Conservation (phyloP, 1,284 basidiomycete species). For the Pseudozyma sp. region DNA sequence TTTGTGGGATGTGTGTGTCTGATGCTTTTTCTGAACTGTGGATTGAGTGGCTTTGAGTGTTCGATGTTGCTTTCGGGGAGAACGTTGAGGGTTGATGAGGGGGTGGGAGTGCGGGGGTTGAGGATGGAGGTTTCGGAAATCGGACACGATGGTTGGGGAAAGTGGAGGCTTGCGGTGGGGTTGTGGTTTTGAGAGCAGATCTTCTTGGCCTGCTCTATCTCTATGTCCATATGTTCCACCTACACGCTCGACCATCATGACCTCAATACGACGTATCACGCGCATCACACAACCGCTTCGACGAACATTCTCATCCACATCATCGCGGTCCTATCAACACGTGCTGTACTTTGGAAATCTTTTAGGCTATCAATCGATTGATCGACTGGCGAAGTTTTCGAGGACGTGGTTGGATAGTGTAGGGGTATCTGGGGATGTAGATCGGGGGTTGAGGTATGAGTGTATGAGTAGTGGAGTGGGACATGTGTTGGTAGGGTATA, state of each 20-base stretch:
- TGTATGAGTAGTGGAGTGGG: neutral
- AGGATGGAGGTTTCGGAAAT: too few relatives aligned
- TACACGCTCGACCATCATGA: neutral
- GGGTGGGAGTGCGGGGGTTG: too few relatives aligned
- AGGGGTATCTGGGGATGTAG: conserved; percentile 16
- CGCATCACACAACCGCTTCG: neutral
- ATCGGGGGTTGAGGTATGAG: conserved; percentile 18
- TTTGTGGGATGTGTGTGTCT: too few relatives aligned
- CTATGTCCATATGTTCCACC: too few relatives aligned
- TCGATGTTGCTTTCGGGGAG: too few relatives aligned
- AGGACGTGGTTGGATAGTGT: conserved; percentile 30
- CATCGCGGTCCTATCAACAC: conserved; percentile 12
- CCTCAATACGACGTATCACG: neutral
- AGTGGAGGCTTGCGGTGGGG: too few relatives aligned
- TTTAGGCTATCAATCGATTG: conserved; percentile 14
- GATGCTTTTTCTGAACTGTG: too few relatives aligned
- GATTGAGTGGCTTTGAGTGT: too few relatives aligned
- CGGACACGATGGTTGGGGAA: too few relatives aligned
- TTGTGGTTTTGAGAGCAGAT: too few relatives aligned
- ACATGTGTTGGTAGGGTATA: conserved; percentile 24
- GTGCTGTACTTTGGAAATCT: conserved; percentile 30
- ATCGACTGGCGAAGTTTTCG: conserved; percentile 18
- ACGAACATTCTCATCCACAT: neutral
- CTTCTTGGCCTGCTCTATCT: too few relatives aligned
- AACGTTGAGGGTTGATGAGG: too few relatives aligned